Base-by-base conservation (phyloP, 2,329 filamentous ascomycete genomes). In the Penicillium sp. region DNA sequence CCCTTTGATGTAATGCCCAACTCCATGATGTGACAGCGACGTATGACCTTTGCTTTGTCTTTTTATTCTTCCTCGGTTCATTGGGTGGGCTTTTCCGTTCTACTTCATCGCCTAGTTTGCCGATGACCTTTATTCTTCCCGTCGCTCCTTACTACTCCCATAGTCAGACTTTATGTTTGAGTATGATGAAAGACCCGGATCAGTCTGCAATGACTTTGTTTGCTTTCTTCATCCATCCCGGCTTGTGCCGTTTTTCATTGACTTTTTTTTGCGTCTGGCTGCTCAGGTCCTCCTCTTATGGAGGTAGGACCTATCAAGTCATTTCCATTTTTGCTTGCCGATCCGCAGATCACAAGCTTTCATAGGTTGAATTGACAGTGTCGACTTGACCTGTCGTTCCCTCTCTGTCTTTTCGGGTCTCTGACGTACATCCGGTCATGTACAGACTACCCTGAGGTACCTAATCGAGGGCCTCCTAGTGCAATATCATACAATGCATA, bases 1-100 rank as follows among this genome's bases (percentile, higher is more conserved):
- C 77, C 81, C 84, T 60, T 77, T 86, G 73, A 84, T 84, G 72
- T 88, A 81, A 80, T 70, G 66, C 68, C 68, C 64, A 63, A 70
- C 62, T 42, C 38, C 69, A 68, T 70, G 71, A 73, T 73, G 71
- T 72, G 71, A 73, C 67, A 68, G 69, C 69, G 69, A 74, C 65
- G 68, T 73, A 74, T 72, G 72, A 73, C 62, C 58, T 65, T 63
- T 62, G 55, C 39, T 61, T 60, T 39, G 61, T 65, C 62, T 56
- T 53, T 45, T 45, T 38, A 54, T 55, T 15, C 22, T 41, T 62
- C n/a, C 37, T 38, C 10, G 34, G 34, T 35, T 55, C 38, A 38
- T 57, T 43, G 28, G 54, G 54, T 43, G 48, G 54, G 55, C 55
- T 17, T 41, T 50, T 59, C 57, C 61, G 45, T 35, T 50, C 49